A percentile compares a stretch with the other conserved stretches of the same genome.
Evolutionary conservation across 2,329 filamentous ascomycete genomes (phyloP).

Genomic region (Cordyceps farinosa): DNA sequence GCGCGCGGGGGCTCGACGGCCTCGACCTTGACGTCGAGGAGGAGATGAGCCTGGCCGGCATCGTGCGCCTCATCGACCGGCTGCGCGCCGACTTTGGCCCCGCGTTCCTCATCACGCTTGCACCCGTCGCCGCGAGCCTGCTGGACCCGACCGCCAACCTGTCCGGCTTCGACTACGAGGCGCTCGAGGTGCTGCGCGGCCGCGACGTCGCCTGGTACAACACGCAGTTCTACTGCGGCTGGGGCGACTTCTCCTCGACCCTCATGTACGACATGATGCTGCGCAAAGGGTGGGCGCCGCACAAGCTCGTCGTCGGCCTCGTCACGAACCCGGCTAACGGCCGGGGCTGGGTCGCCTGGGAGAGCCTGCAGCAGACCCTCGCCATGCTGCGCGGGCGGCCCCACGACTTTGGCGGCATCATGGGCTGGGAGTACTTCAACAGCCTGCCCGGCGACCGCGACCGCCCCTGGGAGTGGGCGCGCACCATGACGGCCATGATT

Average conservation of each 20-base stretch:
- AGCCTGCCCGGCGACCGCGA: constrained; percentile 60
- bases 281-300: constrained; percentile 64
- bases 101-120: constrained; percentile 72
- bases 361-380: constrained; percentile 45
- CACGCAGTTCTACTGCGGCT: constrained; percentile 89
- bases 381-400: constrained; percentile 46
- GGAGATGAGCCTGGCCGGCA: constrained; percentile 61
- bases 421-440: constrained; percentile 97
- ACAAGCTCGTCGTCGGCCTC: constrained; percentile 74
- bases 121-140: constrained; percentile 74
- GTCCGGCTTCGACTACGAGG: constrained; percentile 76
- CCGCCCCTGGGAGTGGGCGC: constrained; percentile 75
- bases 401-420: constrained; percentile 75
- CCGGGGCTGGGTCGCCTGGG: constrained; percentile 45
- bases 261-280: constrained; percentile 50
- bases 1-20: constrained; percentile 60
- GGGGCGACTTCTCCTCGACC: constrained; percentile 56
- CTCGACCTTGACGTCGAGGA: constrained; percentile 81
- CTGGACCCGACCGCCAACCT: constrained; percentile 57
- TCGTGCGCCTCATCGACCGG: constrained; percentile 64
- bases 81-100: constrained; percentile 66
- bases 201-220: constrained; percentile 80
- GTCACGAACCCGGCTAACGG: constrained; percentile 78
- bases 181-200: constrained; percentile 66
- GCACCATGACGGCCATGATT: constrained; percentile 54